phyloP scores from a whole-genome alignment of 192 early-diverging fungal genomes.

The Podochytrium sp. region DNA sequence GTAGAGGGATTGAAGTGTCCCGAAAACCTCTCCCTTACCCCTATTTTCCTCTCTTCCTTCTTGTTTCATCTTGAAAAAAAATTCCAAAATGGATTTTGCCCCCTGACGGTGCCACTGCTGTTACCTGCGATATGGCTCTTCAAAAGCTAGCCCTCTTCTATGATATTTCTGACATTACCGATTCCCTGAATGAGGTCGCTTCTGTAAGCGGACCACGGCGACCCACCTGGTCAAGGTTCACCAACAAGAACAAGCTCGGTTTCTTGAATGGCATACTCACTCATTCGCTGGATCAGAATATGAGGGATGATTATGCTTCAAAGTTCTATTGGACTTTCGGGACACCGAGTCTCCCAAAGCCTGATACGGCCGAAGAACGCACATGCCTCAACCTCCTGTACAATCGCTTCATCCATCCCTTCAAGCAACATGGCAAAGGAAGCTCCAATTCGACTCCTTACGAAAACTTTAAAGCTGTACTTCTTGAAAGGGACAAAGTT shows the following conservation, averaged over 20 bases:
- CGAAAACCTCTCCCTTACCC: too few relatives aligned
- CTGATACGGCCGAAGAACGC: not conserved
- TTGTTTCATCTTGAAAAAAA: too few relatives aligned
- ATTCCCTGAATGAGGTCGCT: slow-evolving; percentile 5
- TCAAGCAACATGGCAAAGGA: not conserved
- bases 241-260: not conserved
- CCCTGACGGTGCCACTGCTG: not conserved
- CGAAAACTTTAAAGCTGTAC: slow-evolving; percentile 1
- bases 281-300: not conserved
- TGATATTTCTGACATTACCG: not conserved
- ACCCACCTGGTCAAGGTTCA: not conserved
- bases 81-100: too few relatives aligned
- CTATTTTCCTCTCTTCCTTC: too few relatives aligned
- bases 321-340: slow-evolving; percentile 8
- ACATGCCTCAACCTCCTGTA: slow-evolving; percentile 8
- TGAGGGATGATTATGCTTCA: slow-evolving; percentile 7
- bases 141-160: slow-evolving; percentile 15
- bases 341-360: slow-evolving; percentile 10
- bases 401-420: slow-evolving; percentile 14
- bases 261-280: slow-evolving; percentile 14
- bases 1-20: too few relatives aligned
- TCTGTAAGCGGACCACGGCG: slow-evolving; percentile 7
- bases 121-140: not conserved
- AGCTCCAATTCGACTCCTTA: slow-evolving; percentile 12
- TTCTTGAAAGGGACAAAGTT: slow-evolving; percentile 2